Evolutionary conservation across 148 eudicot genomes (phyloP), one percentile per base, ranked within the genome.

Genomic region (Arctostaphylos glauca): DNA sequence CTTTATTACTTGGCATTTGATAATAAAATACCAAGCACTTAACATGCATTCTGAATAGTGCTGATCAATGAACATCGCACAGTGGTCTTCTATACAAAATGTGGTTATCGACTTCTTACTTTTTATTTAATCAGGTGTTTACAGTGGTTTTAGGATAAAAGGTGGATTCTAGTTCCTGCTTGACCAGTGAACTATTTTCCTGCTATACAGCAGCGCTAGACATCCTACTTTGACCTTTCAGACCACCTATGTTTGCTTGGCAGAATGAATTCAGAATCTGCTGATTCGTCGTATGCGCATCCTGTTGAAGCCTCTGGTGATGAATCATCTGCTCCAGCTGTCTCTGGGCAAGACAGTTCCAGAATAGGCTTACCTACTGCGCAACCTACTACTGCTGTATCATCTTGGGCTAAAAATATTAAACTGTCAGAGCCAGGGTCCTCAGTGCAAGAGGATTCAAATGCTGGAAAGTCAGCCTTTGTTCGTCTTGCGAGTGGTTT

Each of bases 401-500:
- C 92, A 80, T 88, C 90, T 80, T 84, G 85, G 91, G 88, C 90
- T 62, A 89, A 82, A 88, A 89, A 43, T 82, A 58, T 86, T 23
- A 91, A 86, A 72, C 74, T 85, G 66, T 87, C 89, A 53, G 89
- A 88, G 79, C 54, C 90, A 58, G 74, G 74, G 56, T 84, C 74
- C 56, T 86, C 85, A 76, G 80, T 4, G 60, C 87, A 85, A 84
- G 92, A 84, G 83, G 88, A 86, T 67, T 73, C 89, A 50, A 88
- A 91, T 94, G 81, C 80, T 75, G 85, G 83, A 16, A 90, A 74
- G 71, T 87, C 88, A 21, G 77, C 89, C 79, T 92, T 95, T 89
- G 90, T 96, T 62, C 93, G 93, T 77, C 81, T 93, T 43, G 87
- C 94, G 5, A 87, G 92, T 84, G 94, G 94, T 49, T 74, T 95